Percentiles rank a stretch among this genome's conserved stretches.
Conservation (phyloP, 2,329 filamentous ascomycete genomes). For the Talaromyces islandicus region DNA sequence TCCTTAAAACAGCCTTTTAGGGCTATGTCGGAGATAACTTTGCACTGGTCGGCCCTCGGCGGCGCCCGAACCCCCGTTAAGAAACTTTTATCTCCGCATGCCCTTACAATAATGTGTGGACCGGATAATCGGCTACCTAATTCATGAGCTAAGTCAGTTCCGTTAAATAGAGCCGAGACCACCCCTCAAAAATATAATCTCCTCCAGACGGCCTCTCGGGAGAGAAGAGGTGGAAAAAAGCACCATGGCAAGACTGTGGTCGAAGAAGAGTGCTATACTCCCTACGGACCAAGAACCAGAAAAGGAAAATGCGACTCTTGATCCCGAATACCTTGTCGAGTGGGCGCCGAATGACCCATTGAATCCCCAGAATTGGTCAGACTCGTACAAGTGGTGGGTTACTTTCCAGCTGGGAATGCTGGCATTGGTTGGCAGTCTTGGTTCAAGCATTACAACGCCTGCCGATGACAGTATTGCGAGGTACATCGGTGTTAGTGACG, state of each 20-base stretch:
- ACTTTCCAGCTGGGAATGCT: conserved; percentile 47
- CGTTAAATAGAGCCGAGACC: background rate
- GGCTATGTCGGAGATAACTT: background rate
- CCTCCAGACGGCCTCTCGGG: background rate
- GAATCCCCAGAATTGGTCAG: conserved; percentile 46
- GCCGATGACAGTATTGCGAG: conserved; percentile 38
- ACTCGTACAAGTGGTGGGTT: conserved; percentile 41
- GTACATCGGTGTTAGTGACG: conserved; percentile 26
- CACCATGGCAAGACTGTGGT: background rate
- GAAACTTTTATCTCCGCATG: background rate
- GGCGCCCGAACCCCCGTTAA: background rate
- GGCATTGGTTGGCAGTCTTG: conserved; percentile 45
- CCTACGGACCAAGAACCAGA: background rate
- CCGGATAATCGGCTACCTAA: background rate
- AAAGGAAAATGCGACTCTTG: background rate
- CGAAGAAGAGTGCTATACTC: background rate
- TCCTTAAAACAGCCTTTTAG: background rate
- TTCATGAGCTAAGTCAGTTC: background rate
- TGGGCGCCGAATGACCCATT: conserved; percentile 25
- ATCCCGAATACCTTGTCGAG: conserved; percentile 6
- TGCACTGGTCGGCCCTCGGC: background rate
- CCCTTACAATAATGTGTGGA: background rate
- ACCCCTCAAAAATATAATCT: background rate
- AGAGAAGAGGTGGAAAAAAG: background rate
- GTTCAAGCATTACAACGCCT: conserved; percentile 47